phyloP scores from a whole-genome alignment of 345 rosid species.

The Erucastrum elatum region DNA sequence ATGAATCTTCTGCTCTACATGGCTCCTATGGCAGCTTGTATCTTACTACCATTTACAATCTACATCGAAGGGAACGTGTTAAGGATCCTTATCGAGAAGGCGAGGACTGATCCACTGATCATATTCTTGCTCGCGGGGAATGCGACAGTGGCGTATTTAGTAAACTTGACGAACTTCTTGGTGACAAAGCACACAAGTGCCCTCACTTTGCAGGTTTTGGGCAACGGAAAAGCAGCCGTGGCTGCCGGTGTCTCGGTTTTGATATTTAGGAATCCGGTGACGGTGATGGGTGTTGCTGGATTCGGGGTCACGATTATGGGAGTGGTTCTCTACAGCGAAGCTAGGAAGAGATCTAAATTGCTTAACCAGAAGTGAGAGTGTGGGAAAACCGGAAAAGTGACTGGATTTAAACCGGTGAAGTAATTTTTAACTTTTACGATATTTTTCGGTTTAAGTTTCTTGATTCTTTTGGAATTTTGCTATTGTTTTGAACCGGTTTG shows the following conservation, averaged over 20 bases:
- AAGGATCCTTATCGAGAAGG: conserved; percentile 70
- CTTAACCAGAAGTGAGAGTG: conserved; percentile 42
- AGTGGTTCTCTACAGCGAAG: conserved; percentile 96
- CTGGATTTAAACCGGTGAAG: conserved; percentile 32
- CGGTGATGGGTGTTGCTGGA: conserved; percentile 86
- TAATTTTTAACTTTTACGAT: conserved; percentile 29
- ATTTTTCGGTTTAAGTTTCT: conserved; percentile 39
- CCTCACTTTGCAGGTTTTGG: conserved; percentile 88
- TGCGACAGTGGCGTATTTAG: conserved; percentile 96
- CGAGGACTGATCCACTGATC: conserved; percentile 60
- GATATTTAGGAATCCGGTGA: conserved; percentile 94
- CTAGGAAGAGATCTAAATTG: conserved; percentile 95
- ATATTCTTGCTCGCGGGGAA: conserved; percentile 77
- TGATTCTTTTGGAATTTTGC: conserved; percentile 37
- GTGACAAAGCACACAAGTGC: conserved; percentile 99
- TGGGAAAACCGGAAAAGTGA: background rate
- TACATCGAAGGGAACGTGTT: conserved; percentile 94
- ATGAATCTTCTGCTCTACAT: conserved; percentile 89
- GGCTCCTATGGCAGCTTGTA: conserved; percentile 97
- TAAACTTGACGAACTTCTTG: conserved; percentile 89
- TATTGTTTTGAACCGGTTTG: conserved; percentile 35
- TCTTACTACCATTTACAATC: conserved; percentile 85
- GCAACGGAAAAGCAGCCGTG: conserved; percentile 94
- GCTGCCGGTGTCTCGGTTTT: conserved; percentile 93
- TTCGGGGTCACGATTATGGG: conserved; percentile 93